Conservation (phyloP, 768 basidiomycete species). For the Podaxis sp. region DNA sequence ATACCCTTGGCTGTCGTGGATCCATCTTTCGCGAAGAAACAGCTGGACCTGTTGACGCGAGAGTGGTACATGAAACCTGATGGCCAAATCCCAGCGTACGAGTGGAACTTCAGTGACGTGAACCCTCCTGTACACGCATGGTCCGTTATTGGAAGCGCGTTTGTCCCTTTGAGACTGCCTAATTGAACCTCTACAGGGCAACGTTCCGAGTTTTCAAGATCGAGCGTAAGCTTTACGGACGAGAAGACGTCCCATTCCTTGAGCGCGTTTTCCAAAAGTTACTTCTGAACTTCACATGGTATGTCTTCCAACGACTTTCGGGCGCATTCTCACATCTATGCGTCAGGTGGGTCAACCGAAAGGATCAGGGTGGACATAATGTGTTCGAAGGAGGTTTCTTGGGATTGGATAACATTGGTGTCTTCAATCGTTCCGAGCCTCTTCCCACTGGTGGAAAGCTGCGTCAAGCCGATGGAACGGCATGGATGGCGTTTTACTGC, state of each 20-base stretch:
- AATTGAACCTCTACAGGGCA: conserved; percentile 51
- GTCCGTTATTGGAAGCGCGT: conserved; percentile 35
- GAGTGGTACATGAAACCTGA: conserved; percentile 99
- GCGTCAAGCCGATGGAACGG: conserved; percentile 97
- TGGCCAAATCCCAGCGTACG: conserved; percentile 97
- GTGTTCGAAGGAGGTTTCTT: conserved; percentile 99
- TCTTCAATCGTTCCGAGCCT: conserved; percentile 97
- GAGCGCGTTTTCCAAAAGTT: conserved; percentile 99
- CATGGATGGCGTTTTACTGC: conserved; percentile 99
- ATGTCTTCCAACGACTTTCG: neutral
- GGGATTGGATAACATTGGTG: conserved; percentile 96
- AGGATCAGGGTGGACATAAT: conserved; percentile 92
- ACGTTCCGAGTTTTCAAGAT: conserved; percentile 99
- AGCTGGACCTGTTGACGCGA: conserved; percentile 91
- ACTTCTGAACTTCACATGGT: conserved; percentile 96
- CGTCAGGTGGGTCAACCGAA: conserved; percentile 94
- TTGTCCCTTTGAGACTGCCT: neutral
- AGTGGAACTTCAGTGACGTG: conserved; percentile 99
- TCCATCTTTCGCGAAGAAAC: conserved; percentile 94
- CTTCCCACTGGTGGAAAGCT: conserved; percentile 91
- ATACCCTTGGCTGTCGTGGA: conserved; percentile 97
- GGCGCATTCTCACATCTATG: conserved; percentile 2
- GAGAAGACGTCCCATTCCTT: conserved; percentile 87
- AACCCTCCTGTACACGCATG: conserved; percentile 99
- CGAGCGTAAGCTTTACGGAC: conserved; percentile 91